Evolutionary conservation across 257 asterid species (phyloP), one percentile per base, ranked within the genome.

Genomic region (Penstemon eatonii): DNA sequence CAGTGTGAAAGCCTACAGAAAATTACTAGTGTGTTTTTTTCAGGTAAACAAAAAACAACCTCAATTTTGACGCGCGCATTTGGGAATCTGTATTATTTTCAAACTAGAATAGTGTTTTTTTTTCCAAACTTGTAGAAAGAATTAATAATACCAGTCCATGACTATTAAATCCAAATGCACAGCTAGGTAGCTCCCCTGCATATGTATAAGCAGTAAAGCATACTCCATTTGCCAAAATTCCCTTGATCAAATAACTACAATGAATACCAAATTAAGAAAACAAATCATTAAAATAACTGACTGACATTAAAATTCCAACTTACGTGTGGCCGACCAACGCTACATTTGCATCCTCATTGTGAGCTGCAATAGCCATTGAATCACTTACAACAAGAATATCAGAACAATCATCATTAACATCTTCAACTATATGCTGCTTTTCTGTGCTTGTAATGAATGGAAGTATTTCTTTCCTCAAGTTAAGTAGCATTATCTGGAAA

Each of bases 141-240:
- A 50, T 1, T 9, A 57, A 19, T 8, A 4, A 43, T 84, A 89
- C 98, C 96, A 92, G 81, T 66, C 96, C 98, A 69, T 76, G 82
- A 65, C 52, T 84, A 71, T 87, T 92, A 82, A 89, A 89, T 40
- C 91, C 98, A 67, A 92, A 92, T 7, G 98, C 96, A 69, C 98
- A 92, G 82, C 89, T 92, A 4, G 98, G 96, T 2, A 92, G 92
- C 89, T 89, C 98, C 73, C 96, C 98, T 61, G 96, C 98, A 76
- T 92, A 89, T 4, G 98, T 92, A 60, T 92, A 92, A 67, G 97
- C 96, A 36, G 93, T 86, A 82, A 86, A 92, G 44, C 81, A 73
- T 18, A 59, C 70, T 69, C 93, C 96, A 74, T 75, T 80, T 5
- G 64, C 43, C 51, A 87, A 43, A 68, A 8, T 51, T 57, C 81